A percentile compares a stretch with the other conserved stretches of the same genome.
These are phyloP conservation scores for Chionographis japonica DNA, from an alignment of 106 monocot genomes.

Conservation along the genomic window DNA sequence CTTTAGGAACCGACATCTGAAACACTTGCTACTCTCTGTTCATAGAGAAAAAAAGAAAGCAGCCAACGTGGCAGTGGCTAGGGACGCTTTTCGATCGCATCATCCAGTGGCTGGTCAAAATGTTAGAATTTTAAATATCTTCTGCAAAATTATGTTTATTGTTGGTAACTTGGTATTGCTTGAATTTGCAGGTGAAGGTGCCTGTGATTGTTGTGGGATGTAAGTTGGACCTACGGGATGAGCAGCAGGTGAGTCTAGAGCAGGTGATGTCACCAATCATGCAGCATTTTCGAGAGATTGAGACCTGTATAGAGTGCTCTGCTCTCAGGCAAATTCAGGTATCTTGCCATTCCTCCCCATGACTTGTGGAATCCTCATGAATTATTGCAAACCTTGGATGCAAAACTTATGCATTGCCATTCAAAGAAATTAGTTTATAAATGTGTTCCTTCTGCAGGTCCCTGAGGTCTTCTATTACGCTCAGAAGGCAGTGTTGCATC, in stretches of 20 bases:
- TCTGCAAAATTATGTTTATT: not conserved
- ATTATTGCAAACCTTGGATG: too few relatives aligned
- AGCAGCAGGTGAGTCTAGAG: constrained; percentile 76
- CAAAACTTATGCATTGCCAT: not conserved
- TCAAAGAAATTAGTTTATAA: not conserved
- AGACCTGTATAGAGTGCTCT: constrained; percentile 95
- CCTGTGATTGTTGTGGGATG: constrained; percentile 92
- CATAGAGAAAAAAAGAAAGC: too few relatives aligned
- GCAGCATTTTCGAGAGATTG: constrained; percentile 92
- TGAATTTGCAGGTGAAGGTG: constrained; percentile 55
- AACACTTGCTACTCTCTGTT: too few relatives aligned
- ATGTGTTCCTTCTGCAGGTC: constrained; percentile 36
- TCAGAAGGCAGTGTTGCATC: constrained; percentile 93
- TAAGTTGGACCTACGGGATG: constrained; percentile 86
- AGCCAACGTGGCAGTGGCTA: too few relatives aligned
- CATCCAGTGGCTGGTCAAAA: too few relatives aligned
- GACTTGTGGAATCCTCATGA: too few relatives aligned
- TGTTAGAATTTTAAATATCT: too few relatives aligned
- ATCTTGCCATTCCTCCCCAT: not conserved
- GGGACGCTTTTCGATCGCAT: too few relatives aligned
- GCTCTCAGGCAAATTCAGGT: constrained; percentile 94
- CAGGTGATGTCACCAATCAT: constrained; percentile 94
- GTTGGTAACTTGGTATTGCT: not conserved
- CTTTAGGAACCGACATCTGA: too few relatives aligned
- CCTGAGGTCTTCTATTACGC: constrained; percentile 95